These are phyloP conservation scores for Isatis tinctoria DNA, from an alignment of 345 rosid genomes.

Conservation along the genomic window DNA sequence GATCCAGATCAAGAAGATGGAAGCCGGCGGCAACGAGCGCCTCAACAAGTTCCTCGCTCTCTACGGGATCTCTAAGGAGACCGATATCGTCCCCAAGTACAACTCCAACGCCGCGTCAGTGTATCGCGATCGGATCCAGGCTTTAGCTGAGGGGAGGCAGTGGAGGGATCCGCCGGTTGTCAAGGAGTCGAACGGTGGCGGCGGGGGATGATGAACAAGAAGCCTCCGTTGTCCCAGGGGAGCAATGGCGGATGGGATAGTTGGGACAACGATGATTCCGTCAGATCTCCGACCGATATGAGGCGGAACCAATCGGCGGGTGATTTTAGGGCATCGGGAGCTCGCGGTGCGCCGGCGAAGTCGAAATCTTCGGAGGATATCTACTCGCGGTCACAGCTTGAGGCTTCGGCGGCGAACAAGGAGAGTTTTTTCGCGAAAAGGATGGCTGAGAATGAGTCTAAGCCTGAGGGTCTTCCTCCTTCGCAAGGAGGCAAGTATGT, in stretches of 20 bases:
- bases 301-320: conserved; percentile 78
- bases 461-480: conserved; percentile 92
- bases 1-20: conserved; percentile 99
- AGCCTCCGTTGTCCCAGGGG: conserved; percentile 43
- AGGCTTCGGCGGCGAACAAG: conserved; percentile 82
- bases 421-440: conserved; percentile 71
- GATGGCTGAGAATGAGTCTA: conserved; percentile 69
- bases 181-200: conserved; percentile 46
- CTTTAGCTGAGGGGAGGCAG: conserved; percentile 71
- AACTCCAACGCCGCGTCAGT: conserved; percentile 75
- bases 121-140: conserved; percentile 85
- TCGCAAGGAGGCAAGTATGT: conserved; percentile 95
- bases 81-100: conserved; percentile 74
- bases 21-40: conserved; percentile 79
- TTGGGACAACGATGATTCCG: conserved; percentile 80
- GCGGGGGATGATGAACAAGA: conserved; percentile 46
- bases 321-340: conserved; percentile 54
- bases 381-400: conserved; percentile 67
- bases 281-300: conserved; percentile 54
- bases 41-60: conserved; percentile 66
- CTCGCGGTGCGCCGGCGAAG: conserved; percentile 49
- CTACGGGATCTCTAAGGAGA: conserved; percentile 74
- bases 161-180: conserved; percentile 89
- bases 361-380: conserved; percentile 83
- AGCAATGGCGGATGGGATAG: conserved; percentile 76